Conservation (phyloP, 192 early-diverging fungal species). For the Gigaspora rosea region DNA sequence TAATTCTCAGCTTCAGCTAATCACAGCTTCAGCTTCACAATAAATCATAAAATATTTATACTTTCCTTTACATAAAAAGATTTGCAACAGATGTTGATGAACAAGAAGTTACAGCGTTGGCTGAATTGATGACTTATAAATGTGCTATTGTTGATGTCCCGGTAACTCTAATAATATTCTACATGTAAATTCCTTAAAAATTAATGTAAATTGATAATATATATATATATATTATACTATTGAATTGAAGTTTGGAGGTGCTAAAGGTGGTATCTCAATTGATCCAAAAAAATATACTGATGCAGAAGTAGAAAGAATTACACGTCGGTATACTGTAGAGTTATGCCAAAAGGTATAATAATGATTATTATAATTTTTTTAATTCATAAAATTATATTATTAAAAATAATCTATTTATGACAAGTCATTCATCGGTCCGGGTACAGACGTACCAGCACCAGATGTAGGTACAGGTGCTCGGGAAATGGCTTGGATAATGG, state of each 20-base stretch:
- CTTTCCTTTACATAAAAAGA: background rate
- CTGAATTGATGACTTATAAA: slow-evolving; percentile 85
- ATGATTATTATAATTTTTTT: background rate
- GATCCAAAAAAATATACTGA: slow-evolving; percentile 76
- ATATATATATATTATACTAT: too few species aligned
- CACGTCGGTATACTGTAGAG: slow-evolving; percentile 79
- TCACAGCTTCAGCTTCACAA: too few species aligned
- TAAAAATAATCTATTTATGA: background rate
- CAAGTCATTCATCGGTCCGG: slow-evolving; percentile 77
- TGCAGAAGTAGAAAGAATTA: slow-evolving; percentile 76
- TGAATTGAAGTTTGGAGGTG: slow-evolving; percentile 54
- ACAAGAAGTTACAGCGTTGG: slow-evolving; percentile 81
- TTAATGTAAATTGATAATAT: too few species aligned
- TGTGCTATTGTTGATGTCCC: slow-evolving; percentile 86
- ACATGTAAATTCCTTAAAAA: too few species aligned
- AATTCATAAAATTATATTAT: background rate
- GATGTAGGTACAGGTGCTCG: slow-evolving; percentile 79
- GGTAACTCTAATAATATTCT: background rate
- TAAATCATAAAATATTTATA: background rate
- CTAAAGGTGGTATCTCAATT: slow-evolving; percentile 84
- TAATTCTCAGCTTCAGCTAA: too few species aligned
- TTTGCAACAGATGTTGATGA: slow-evolving; percentile 77
- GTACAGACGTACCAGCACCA: slow-evolving; percentile 81
- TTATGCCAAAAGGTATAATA: slow-evolving; percentile 70
- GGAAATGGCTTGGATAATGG: slow-evolving; percentile 88